These are phyloP conservation scores for Citrus inodora DNA, from an alignment of 345 rosid species.

Conservation along the genomic window DNA sequence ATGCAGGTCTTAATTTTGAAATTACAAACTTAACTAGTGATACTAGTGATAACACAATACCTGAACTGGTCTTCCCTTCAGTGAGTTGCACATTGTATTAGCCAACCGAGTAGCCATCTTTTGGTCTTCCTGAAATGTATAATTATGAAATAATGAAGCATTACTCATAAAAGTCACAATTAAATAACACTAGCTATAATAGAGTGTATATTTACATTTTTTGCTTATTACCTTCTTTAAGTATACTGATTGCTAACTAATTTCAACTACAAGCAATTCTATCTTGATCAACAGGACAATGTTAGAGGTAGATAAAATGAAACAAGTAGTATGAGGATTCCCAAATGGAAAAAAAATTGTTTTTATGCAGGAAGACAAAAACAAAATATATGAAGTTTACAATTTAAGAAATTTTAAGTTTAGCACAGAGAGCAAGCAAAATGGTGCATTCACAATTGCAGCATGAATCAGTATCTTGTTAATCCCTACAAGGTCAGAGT, in stretches of 20 bases:
- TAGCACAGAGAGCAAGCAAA: background rate
- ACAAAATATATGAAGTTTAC: background rate
- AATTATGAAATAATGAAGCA: constrained; percentile 4
- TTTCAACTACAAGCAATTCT: background rate
- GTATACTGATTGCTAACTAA: background rate
- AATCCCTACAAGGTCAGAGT: background rate
- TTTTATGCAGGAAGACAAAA: background rate
- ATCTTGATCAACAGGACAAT: background rate
- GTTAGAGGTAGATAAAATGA: background rate
- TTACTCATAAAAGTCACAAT: constrained; percentile 5
- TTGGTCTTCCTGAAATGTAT: constrained; percentile 74
- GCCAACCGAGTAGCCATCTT: constrained; percentile 73
- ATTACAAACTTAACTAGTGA: constrained; percentile 5
- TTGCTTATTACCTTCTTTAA: background rate
- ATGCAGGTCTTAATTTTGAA: constrained; percentile 15
- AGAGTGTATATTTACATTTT: background rate
- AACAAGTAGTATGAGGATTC: background rate
- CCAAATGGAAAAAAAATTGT: background rate
- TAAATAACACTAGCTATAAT: background rate
- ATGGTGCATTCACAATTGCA: background rate
- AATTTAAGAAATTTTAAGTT: background rate
- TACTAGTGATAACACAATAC: constrained; percentile 37
- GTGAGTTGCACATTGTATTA: constrained; percentile 67
- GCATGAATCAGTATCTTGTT: background rate
- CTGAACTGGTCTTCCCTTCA: constrained; percentile 95